Percentiles rank a stretch among this genome's conserved stretches.
phyloP scores from a whole-genome alignment of 805 yeast genomes.

The Saturnispora gosingensis region DNA sequence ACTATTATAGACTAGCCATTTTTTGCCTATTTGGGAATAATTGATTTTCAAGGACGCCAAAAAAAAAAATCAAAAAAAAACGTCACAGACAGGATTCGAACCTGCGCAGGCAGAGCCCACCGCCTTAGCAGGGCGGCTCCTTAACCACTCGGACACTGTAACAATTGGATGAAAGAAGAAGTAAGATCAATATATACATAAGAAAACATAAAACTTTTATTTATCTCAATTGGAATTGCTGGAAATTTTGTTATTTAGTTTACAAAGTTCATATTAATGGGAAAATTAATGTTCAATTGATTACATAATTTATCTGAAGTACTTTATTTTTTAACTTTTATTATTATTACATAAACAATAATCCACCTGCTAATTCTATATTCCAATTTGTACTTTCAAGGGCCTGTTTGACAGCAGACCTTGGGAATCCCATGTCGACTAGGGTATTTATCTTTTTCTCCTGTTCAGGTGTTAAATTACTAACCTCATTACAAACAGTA shows the following conservation, averaged over 20 bases:
- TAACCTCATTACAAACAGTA: constrained; percentile 15
- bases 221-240: too few species aligned
- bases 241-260: too few species aligned
- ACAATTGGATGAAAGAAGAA: constrained; percentile 19
- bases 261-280: too few species aligned
- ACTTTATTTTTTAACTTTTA: neutral
- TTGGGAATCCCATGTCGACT: constrained; percentile 61
- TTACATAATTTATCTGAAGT: too few species aligned
- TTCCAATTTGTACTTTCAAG: constrained; percentile 63
- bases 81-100: constrained; percentile 99
- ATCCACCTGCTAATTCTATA: constrained; percentile 77
- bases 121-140: constrained; percentile 79
- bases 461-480: constrained; percentile 12
- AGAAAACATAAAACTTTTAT: too few species aligned
- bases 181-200: too few species aligned
- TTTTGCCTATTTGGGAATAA: constrained; percentile 1
- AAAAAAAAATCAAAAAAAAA: constrained; percentile 29
- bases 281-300: too few species aligned
- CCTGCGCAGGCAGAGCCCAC: constrained; percentile 95
- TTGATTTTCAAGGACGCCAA: neutral
- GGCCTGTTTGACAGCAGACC: constrained; percentile 55
- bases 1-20: neutral
- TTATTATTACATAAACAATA: constrained; percentile 37
- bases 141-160: constrained; percentile 69
- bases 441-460: constrained; percentile 34